phyloP scores from a whole-genome alignment of 371 early-diverging fungal species.

The Mortierella sp. region DNA sequence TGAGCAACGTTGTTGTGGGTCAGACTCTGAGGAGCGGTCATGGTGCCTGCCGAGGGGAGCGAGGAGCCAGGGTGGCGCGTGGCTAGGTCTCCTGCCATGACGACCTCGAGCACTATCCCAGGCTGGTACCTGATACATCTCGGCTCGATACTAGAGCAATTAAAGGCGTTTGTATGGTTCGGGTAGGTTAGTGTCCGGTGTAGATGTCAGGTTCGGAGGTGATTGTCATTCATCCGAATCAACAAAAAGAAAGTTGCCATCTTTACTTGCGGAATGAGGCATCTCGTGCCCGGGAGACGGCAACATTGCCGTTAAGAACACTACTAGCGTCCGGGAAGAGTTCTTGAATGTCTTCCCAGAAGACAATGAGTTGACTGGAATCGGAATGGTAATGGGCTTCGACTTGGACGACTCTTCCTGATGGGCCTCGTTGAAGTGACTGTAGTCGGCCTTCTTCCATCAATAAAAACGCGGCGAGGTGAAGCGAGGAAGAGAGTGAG shows the following conservation, averaged over 20 bases:
- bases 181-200: too few relatives aligned
- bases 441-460: neutral
- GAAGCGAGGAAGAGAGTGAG: too few relatives aligned
- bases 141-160: too few relatives aligned
- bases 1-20: neutral
- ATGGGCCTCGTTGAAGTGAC: neutral
- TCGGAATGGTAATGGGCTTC: neutral
- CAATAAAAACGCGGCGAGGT: too few relatives aligned
- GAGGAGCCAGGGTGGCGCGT: neutral
- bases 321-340: neutral
- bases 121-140: too few relatives aligned
- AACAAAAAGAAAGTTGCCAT: neutral
- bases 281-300: neutral
- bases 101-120: too few relatives aligned
- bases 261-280: neutral
- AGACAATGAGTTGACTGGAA: neutral
- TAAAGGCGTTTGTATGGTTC: too few relatives aligned
- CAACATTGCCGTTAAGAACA: neutral
- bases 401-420: neutral
- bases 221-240: too few relatives aligned
- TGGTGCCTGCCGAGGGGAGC: neutral
- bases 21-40: neutral
- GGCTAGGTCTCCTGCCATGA: too few relatives aligned
- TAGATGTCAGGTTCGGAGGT: too few relatives aligned
- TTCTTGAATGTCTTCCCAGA: neutral